phyloP scores from a whole-genome alignment of 192 early-diverging fungal genomes.

The Entomortierella lignicola region DNA sequence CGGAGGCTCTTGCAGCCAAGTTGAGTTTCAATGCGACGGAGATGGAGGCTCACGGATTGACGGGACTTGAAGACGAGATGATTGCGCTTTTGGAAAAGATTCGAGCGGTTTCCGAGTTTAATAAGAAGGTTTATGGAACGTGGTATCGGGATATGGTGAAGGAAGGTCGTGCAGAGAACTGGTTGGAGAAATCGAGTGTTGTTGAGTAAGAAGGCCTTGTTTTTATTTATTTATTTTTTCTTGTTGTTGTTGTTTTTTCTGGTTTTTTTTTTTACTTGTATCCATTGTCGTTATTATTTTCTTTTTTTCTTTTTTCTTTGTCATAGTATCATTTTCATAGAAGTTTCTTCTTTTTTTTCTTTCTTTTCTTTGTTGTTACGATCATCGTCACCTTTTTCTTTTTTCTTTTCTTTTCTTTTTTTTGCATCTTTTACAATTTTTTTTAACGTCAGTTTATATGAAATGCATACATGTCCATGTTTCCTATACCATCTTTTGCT shows the following conservation, averaged over 20 bases:
- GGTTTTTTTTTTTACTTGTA: background rate
- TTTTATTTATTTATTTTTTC: background rate
- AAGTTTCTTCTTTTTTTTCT: constrained; percentile 1
- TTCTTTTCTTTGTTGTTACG: background rate
- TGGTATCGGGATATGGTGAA: constrained; percentile 51
- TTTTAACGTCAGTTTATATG: background rate
- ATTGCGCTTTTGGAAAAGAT: constrained; percentile 49
- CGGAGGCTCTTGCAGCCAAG: constrained; percentile 43
- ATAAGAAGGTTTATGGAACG: constrained; percentile 51
- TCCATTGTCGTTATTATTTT: background rate
- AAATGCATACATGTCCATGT: too few relatives aligned
- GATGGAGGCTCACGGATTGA: constrained; percentile 55
- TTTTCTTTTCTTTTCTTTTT: background rate
- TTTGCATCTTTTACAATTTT: too few relatives aligned
- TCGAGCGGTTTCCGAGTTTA: constrained; percentile 42
- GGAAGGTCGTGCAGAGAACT: constrained; percentile 41
- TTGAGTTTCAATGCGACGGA: constrained; percentile 44
- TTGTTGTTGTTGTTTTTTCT: constrained; percentile 5
- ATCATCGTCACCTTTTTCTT: background rate
- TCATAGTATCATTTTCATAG: background rate
- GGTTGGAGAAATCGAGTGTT: constrained; percentile 17
- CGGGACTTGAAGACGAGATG: constrained; percentile 52
- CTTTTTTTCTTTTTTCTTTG: constrained; percentile 5
- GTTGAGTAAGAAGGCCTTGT: background rate
- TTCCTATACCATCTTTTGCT: too few relatives aligned